These are phyloP conservation scores for Bretschneidera sinensis DNA, from an alignment of 345 rosid species.

Conservation along the genomic window DNA sequence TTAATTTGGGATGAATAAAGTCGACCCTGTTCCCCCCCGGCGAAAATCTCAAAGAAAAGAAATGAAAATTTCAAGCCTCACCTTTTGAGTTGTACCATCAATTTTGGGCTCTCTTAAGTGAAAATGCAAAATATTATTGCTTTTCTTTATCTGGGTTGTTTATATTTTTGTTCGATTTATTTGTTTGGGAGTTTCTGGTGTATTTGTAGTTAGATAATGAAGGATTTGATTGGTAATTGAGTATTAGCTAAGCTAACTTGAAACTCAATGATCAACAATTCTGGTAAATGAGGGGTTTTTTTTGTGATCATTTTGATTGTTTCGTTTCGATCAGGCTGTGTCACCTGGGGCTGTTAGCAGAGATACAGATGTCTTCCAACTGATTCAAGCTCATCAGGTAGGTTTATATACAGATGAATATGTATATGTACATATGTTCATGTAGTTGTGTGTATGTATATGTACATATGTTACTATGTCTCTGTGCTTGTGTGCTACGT, in stretches of 20 bases:
- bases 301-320: slow-evolving; percentile 6
- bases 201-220: too few species aligned
- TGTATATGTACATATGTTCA: background rate
- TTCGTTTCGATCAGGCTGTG: slow-evolving; percentile 39
- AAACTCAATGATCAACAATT: too few species aligned
- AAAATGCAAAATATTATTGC: background rate
- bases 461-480: background rate
- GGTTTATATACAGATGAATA: background rate
- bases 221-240: too few species aligned
- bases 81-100: too few species aligned
- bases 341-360: slow-evolving; percentile 45
- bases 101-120: background rate
- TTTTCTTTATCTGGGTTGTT: slow-evolving; percentile 2
- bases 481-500: background rate
- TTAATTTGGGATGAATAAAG: background rate
- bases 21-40: background rate
- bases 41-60: too few species aligned
- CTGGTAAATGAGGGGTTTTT: background rate
- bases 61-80: too few species aligned
- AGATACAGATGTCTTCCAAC: slow-evolving; percentile 50
- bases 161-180: background rate
- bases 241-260: too few species aligned
- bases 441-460: background rate
- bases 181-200: background rate
- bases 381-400: slow-evolving; percentile 87